Evolutionary conservation across 805 yeast species (phyloP), one percentile per base, ranked within the genome.

Genomic region (Suhomyces prunicola): DNA sequence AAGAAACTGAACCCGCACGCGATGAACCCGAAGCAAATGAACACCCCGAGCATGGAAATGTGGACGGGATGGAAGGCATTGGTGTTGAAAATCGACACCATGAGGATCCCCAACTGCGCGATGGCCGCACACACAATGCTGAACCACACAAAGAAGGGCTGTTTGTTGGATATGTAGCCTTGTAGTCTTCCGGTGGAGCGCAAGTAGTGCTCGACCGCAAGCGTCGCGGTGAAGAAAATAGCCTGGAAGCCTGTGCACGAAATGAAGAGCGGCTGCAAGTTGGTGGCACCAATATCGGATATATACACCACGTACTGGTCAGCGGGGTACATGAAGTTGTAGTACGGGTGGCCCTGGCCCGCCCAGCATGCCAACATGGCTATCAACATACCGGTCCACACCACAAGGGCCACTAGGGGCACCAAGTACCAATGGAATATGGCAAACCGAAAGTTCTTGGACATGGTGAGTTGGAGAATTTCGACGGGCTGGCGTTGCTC

Each of bases 351-450:
- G 1, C 97, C 97, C 63, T 89, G 90, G 3, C 75, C 79, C 2
- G 87, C 82, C 97, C 97, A 92, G 58, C 85, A 80, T 2, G 79
- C 67, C 57, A 92, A 64, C 81, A 93, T 73, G 5, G 96, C 89
- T 4, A 87, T 84, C 9, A 92, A 80, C 97, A 90, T 89, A 3
- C 88, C 96, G 84, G 91, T 88, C 97, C 97, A 92, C 13, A 84
- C 86, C 1, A 84, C 68, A 50, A 83, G 71, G 1, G 90, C 81
- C 2, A 84, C 62, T 44, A 90, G 69, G 3, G 97, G 97, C 36
- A 91, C 71, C 31, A 81, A 60, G 68, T 81, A 71, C 69, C 76
- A 72, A 71, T 83, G 71, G 54, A 74, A 57, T 71, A 82, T 66
- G 68, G 86, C 62, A 60, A 73, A 75, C 26, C 65, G 50, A 29